phyloP scores from a whole-genome alignment of 441 rosid genomes.

The Raphanus hybrid region DNA sequence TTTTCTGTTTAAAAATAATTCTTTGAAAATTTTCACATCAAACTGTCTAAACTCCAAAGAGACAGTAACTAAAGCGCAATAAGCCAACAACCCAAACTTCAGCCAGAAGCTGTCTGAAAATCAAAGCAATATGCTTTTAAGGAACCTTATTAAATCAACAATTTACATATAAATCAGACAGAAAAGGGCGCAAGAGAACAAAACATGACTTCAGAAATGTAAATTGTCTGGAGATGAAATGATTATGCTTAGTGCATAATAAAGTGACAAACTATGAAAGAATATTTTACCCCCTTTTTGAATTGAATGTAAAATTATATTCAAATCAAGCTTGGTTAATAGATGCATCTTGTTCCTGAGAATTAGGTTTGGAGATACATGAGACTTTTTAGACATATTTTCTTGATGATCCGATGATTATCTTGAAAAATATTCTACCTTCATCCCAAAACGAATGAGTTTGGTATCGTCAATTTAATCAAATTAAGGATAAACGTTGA shows the following conservation, averaged over 20 bases:
- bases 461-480: too few species aligned
- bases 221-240: conserved; percentile 41
- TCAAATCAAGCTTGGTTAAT: too few species aligned
- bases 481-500: too few species aligned
- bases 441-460: too few species aligned
- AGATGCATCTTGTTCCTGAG: too few species aligned
- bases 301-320: too few species aligned
- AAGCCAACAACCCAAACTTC: conserved; percentile 42
- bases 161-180: background rate
- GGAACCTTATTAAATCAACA: conserved; percentile 28
- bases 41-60: conserved; percentile 21
- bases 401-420: too few species aligned
- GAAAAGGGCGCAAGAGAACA: conserved; percentile 39
- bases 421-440: too few species aligned
- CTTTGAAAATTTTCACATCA: background rate
- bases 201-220: conserved; percentile 38
- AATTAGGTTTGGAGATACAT: too few species aligned
- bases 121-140: conserved; percentile 42
- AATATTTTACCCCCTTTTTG: background rate
- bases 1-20: too few species aligned
- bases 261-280: conserved; percentile 25
- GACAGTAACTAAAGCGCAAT: conserved; percentile 34
- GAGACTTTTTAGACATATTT: too few species aligned
- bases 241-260: conserved; percentile 37
- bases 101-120: conserved; percentile 45